Conservation (phyloP, 1,284 basidiomycete species). For the Malassezia obtusa region DNA sequence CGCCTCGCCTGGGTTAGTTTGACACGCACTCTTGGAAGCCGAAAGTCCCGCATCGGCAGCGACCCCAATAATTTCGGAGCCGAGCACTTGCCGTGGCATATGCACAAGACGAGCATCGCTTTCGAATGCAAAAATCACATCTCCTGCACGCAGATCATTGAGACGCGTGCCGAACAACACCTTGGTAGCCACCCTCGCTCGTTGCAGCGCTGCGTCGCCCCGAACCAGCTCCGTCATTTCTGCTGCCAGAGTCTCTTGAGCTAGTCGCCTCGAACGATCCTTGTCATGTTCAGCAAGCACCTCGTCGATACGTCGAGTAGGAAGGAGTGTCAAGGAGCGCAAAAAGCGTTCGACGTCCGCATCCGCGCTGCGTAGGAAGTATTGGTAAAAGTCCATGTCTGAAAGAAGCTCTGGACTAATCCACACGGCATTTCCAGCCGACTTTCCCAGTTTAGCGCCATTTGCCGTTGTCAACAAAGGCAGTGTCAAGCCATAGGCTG, state of each 20-base stretch:
- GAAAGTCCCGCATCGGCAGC: not conserved
- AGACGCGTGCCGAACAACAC: constrained; percentile 58
- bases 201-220: constrained; percentile 50
- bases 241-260: constrained; percentile 69
- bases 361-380: constrained; percentile 74
- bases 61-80: not conserved
- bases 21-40: constrained; percentile 14
- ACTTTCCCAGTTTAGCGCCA: constrained; percentile 96
- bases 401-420: constrained; percentile 22
- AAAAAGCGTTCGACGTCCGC: constrained; percentile 72
- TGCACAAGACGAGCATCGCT: constrained; percentile 52
- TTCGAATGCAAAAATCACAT: constrained; percentile 56
- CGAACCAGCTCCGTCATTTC: constrained; percentile 70
- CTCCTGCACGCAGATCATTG: constrained; percentile 51
- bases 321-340: constrained; percentile 71
- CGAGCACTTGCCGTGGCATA: constrained; percentile 1
- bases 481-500: constrained; percentile 76
- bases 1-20: constrained; percentile 11
- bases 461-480: constrained; percentile 79
- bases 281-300: constrained; percentile 58
- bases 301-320: constrained; percentile 56
- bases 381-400: constrained; percentile 55
- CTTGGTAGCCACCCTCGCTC: constrained; percentile 57
- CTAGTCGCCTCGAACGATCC: constrained; percentile 57
- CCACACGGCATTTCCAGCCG: constrained; percentile 91